Percentiles rank a stretch among this genome's conserved stretches.
Evolutionary conservation across 495 filamentous ascomycete genomes (phyloP).

Genomic region (Aspergillus wentii): DNA sequence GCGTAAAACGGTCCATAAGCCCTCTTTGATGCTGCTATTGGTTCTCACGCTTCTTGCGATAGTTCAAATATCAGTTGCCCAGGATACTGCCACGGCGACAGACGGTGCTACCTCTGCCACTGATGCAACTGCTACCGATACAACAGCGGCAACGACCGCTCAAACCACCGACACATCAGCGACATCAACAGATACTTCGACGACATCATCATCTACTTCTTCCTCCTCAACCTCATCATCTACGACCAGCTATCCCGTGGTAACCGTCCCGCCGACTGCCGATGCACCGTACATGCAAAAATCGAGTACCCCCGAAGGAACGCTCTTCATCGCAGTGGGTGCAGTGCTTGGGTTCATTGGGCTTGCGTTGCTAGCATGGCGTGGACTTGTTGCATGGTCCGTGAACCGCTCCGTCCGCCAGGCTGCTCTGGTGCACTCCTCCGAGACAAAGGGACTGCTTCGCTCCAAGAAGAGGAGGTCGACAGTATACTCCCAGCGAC

Average conservation of each 20-base stretch:
- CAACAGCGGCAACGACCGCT: conserved; percentile 13
- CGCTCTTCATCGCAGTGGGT: conserved; percentile 92
- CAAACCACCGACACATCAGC: conserved; percentile 12
- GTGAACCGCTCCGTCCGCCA: conserved; percentile 82
- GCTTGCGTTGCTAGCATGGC: conserved; percentile 77
- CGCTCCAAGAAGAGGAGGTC: conserved; percentile 51
- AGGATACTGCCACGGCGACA: conserved; percentile 3
- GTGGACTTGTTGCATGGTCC: conserved; percentile 83
- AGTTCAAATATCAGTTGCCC: conserved; percentile 4
- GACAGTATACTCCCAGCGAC: conserved; percentile 27
- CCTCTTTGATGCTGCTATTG: conserved; percentile 9
- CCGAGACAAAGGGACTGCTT: conserved; percentile 59
- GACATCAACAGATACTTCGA: conserved; percentile 20
- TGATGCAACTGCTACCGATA: conserved; percentile 12
- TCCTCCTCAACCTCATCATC: conserved; percentile 17
- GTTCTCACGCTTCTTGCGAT: neutral
- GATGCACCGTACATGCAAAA: conserved; percentile 93
- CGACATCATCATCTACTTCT: conserved; percentile 20
- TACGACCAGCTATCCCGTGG: conserved; percentile 23
- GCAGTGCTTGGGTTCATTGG: conserved; percentile 80
- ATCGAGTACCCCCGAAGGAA: conserved; percentile 86
- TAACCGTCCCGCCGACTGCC: conserved; percentile 73
- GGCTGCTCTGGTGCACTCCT: conserved; percentile 67
- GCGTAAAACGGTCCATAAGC: neutral
- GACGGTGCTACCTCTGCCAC: conserved; percentile 2